phyloP scores from a whole-genome alignment of 2,329 filamentous ascomycete species.

The Xylariaceae sp. region DNA sequence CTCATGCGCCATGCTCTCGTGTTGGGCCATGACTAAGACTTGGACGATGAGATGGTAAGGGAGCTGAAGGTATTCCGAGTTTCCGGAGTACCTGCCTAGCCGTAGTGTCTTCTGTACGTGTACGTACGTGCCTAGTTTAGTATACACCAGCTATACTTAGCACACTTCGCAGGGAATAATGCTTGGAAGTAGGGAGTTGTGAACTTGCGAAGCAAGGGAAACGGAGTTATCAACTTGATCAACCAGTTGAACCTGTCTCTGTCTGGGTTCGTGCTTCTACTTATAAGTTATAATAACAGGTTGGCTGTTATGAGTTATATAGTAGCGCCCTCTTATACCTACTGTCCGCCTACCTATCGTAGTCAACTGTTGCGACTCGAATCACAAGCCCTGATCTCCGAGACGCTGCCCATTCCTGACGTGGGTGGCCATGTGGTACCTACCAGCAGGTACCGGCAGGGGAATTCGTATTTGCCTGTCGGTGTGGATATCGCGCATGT shows the following conservation, averaged over 20 bases:
- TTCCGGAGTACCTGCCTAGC: too few species aligned
- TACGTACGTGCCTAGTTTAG: background rate
- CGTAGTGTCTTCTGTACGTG: background rate
- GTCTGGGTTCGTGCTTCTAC: too few species aligned
- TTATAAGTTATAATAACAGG: background rate
- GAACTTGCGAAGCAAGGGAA: too few species aligned
- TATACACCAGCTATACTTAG: too few species aligned
- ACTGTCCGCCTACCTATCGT: background rate
- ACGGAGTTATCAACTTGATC: too few species aligned
- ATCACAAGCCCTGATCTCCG: slow-evolving; percentile 21
- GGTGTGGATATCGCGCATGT: slow-evolving; percentile 20
- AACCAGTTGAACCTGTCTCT: too few species aligned
- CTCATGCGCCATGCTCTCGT: background rate
- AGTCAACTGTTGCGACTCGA: slow-evolving; percentile 2
- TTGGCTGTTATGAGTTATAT: background rate
- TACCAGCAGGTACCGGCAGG: slow-evolving; percentile 24
- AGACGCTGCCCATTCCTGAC: slow-evolving; percentile 26
- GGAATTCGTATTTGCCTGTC: slow-evolving; percentile 30
- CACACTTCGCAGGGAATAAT: too few species aligned
- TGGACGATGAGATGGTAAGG: background rate
- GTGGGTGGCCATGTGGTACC: slow-evolving; percentile 18
- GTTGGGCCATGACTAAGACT: background rate
- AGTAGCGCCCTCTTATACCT: too few species aligned
- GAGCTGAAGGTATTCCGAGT: too few species aligned
- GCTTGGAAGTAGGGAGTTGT: too few species aligned